A percentile compares a stretch with the other conserved stretches of the same genome.
These are phyloP conservation scores for Verbena officinalis DNA, from an alignment of 257 asterid genomes.

Conservation along the genomic window DNA sequence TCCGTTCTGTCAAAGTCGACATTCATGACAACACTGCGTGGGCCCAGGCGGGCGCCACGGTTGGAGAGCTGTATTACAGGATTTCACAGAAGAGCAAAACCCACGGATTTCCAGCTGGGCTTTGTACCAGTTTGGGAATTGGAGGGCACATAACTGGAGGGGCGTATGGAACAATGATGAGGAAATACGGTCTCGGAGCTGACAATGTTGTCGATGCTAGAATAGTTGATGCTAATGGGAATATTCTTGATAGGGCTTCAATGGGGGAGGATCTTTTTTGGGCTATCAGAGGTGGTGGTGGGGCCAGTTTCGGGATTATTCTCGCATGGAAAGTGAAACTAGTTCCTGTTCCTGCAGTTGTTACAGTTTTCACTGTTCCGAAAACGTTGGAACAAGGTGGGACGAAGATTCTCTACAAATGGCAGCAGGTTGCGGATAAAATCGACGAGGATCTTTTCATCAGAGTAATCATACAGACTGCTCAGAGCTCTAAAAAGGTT, in stretches of 20 bases:
- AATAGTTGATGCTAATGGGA: constrained; percentile 52
- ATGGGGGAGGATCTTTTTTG: constrained; percentile 75
- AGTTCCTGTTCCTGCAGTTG: constrained; percentile 53
- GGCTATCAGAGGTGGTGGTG: constrained; percentile 76
- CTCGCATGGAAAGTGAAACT: constrained; percentile 64
- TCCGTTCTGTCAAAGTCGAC: constrained; percentile 42
- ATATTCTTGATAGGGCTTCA: constrained; percentile 48
- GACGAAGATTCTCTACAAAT: constrained; percentile 54
- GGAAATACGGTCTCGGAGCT: constrained; percentile 62
- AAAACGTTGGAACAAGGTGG: constrained; percentile 54
- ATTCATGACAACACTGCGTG: constrained; percentile 38
- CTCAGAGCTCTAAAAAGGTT: constrained; percentile 36
- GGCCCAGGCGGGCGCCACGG: constrained; percentile 53
- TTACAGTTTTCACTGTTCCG: constrained; percentile 59
- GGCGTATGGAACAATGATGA: constrained; percentile 64
- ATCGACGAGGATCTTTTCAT: constrained; percentile 59
- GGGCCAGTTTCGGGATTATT: constrained; percentile 57
- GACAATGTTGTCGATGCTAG: constrained; percentile 61
- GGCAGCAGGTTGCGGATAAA: constrained; percentile 62
- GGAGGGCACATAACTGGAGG: constrained; percentile 76
- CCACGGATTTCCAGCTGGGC: constrained; percentile 57
- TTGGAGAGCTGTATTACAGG: constrained; percentile 47
- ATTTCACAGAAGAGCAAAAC: constrained; percentile 45
- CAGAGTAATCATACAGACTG: constrained; percentile 52
- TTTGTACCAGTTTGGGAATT: constrained; percentile 59